These are phyloP conservation scores for Endotrypanum monterogeii DNA, from an alignment of 208 protist species.

Conservation along the genomic window DNA sequence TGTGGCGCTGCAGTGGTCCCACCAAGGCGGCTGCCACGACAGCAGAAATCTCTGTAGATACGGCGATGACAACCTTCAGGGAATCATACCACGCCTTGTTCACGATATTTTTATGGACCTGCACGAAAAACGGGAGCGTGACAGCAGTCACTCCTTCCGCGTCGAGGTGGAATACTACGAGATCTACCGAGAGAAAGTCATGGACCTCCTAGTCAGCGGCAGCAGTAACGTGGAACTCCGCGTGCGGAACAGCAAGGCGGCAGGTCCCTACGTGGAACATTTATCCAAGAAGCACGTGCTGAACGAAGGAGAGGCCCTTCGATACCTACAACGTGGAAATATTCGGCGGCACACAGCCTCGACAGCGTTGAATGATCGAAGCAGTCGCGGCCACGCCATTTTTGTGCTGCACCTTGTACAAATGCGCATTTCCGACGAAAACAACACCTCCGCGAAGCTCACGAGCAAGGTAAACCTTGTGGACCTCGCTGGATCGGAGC, in stretches of 20 bases:
- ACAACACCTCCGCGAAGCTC: conserved; percentile 33
- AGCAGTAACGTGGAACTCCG: conserved; percentile 51
- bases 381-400: conserved; percentile 90
- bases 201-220: conserved; percentile 58
- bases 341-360: conserved; percentile 74
- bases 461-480: conserved; percentile 92
- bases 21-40: neutral
- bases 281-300: conserved; percentile 59
- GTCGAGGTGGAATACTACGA: conserved; percentile 89
- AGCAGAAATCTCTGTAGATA: neutral
- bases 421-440: conserved; percentile 42
- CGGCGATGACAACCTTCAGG: conserved; percentile 34
- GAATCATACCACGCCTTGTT: conserved; percentile 77
- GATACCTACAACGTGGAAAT: conserved; percentile 69
- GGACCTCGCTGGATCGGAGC: conserved; percentile 94
- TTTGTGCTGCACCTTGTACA: conserved; percentile 77
- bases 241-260: conserved; percentile 61
- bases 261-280: conserved; percentile 81
- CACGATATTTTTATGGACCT: conserved; percentile 69
- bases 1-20: neutral
- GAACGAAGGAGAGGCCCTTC: conserved; percentile 59
- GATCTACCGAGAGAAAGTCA: conserved; percentile 93
- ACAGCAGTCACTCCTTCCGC: conserved; percentile 78
- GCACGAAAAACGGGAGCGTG: conserved; percentile 46
- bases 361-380: conserved; percentile 92